These are phyloP conservation scores for Diphasiastrum complanatum DNA, from an alignment of 83 land plant species.

Conservation along the genomic window DNA sequence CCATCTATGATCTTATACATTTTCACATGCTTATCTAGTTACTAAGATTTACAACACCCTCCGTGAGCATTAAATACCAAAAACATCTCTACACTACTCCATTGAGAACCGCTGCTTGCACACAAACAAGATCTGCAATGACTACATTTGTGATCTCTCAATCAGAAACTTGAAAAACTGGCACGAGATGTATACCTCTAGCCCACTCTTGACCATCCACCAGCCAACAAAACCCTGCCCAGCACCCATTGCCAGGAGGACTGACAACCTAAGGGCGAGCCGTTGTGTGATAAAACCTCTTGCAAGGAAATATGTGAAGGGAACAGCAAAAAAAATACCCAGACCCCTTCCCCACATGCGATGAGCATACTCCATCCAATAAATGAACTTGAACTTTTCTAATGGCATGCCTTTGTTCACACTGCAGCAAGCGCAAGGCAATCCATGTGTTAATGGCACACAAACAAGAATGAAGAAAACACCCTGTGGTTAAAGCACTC, in stretches of 20 bases:
- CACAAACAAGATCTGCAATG: too few species aligned
- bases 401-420: conserved; percentile 87
- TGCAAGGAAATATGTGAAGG: conserved; percentile 67
- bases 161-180: neutral
- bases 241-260: conserved; percentile 89
- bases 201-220: conserved; percentile 99
- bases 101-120: too few species aligned
- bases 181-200: conserved; percentile 50
- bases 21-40: too few species aligned
- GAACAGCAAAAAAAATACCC: conserved; percentile 77
- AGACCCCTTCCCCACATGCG: conserved; percentile 98
- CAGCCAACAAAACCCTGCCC: conserved; percentile 94
- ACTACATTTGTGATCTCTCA: neutral
- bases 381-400: conserved; percentile 88
- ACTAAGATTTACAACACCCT: too few species aligned
- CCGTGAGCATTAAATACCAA: too few species aligned
- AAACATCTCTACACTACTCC: too few species aligned
- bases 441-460: neutral
- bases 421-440: conserved; percentile 34
- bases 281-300: conserved; percentile 75
- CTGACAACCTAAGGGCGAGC: conserved; percentile 60
- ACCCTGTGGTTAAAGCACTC: too few species aligned
- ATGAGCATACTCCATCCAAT: conserved; percentile 99
- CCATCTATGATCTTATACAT: too few species aligned
- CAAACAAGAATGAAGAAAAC: too few species aligned